These are phyloP conservation scores for Paramecium biaurelia DNA, from an alignment of 73 alveolate genomes.

Conservation along the genomic window DNA sequence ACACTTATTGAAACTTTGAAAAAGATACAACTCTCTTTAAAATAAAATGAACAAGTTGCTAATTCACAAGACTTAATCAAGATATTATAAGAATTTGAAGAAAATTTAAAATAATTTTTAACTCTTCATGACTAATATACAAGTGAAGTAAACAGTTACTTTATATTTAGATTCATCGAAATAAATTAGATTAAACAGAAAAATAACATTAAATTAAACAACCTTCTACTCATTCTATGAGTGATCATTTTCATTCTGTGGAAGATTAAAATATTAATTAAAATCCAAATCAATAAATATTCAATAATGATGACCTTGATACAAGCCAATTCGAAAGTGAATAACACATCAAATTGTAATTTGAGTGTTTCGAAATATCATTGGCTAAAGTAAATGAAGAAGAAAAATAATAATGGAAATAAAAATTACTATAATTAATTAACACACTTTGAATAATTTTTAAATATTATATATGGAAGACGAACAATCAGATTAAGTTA, in stretches of 20 bases:
- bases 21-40: background rate
- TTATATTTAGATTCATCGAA: background rate
- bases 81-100: background rate
- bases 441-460: background rate
- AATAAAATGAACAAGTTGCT: background rate
- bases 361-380: background rate
- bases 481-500: background rate
- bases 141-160: background rate
- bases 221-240: background rate
- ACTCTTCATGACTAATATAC: background rate
- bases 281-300: background rate
- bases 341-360: background rate
- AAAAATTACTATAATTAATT: constrained; percentile 7
- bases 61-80: background rate
- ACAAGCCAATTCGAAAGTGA: constrained; percentile 11
- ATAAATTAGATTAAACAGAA: background rate
- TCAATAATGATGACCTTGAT: background rate
- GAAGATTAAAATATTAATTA: background rate
- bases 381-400: background rate
- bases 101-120: background rate
- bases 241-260: background rate
- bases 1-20: background rate
- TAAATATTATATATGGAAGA: background rate
- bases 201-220: background rate
- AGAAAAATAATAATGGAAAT: background rate